A percentile compares a stretch with the other conserved stretches of the same genome.
These are phyloP conservation scores for Aspergillus floridensis DNA, from an alignment of 2,329 filamentous ascomycete species.

Conservation along the genomic window DNA sequence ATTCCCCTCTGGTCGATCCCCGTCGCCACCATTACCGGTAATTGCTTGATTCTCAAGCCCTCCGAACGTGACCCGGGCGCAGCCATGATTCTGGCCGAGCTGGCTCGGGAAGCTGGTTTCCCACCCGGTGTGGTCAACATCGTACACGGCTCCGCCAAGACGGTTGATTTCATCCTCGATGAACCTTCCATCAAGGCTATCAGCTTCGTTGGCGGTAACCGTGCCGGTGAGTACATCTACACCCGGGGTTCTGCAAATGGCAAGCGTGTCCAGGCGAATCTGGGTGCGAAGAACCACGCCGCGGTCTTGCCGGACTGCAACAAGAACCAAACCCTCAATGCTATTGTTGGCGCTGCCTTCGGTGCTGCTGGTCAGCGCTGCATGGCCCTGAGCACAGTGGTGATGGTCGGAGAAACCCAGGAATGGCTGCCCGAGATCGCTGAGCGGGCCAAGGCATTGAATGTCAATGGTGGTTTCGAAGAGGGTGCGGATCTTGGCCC, in stretches of 20 bases:
- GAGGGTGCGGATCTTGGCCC: conserved; percentile 63
- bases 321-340: conserved; percentile 66
- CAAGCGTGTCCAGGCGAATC: conserved; percentile 67
- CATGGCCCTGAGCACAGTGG: conserved; percentile 66
- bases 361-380: conserved; percentile 68
- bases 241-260: conserved; percentile 65
- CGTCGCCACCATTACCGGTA: conserved; percentile 63
- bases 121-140: conserved; percentile 66
- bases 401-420: conserved; percentile 64
- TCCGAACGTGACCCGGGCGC: conserved; percentile 65
- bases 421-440: conserved; percentile 64
- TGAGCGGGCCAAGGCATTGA: conserved; percentile 59
- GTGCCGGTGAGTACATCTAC: conserved; percentile 68
- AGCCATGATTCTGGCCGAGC: conserved; percentile 64
- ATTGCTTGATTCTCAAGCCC: conserved; percentile 64
- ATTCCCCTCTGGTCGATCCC: conserved; percentile 68
- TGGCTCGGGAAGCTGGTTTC: conserved; percentile 63
- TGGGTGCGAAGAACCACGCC: conserved; percentile 69
- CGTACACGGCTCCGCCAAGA: conserved; percentile 62
- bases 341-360: conserved; percentile 65
- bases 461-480: conserved; percentile 63
- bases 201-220: conserved; percentile 67
- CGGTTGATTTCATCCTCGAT: conserved; percentile 68
- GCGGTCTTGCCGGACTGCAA: conserved; percentile 66
- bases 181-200: conserved; percentile 68